Conservation (phyloP, 345 rosid species). For the Excoecaria cochinchinensis region DNA sequence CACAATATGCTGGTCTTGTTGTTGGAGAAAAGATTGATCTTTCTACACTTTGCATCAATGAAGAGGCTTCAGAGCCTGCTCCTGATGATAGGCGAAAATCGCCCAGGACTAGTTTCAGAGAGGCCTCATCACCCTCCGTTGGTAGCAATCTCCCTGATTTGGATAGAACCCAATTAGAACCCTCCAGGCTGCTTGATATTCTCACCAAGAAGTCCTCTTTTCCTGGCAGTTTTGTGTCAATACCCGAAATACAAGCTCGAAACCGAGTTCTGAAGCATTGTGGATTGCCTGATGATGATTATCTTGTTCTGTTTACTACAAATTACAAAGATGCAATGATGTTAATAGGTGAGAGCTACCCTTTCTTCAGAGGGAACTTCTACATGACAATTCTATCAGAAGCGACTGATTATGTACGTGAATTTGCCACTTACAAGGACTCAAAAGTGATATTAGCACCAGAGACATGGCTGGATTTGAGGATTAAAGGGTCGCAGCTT, state of each 20-base stretch:
- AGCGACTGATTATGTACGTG: constrained; percentile 47
- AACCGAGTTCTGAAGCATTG: constrained; percentile 60
- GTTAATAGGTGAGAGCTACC: constrained; percentile 74
- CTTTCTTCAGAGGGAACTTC: constrained; percentile 63
- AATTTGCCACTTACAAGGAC: constrained; percentile 62
- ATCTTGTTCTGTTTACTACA: constrained; percentile 64
- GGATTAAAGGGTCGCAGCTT: constrained; percentile 74
- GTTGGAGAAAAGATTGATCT: constrained; percentile 52
- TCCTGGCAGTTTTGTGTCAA: constrained; percentile 66
- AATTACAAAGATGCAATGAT: constrained; percentile 64
- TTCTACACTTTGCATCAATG: constrained; percentile 51
- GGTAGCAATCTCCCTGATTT: constrained; percentile 48
- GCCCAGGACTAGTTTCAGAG: constrained; percentile 38
- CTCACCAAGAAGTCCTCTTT: constrained; percentile 64
- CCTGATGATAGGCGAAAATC: constrained; percentile 43
- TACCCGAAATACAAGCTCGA: constrained; percentile 68
- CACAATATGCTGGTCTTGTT: constrained; percentile 58
- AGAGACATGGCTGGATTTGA: constrained; percentile 68
- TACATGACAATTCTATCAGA: constrained; percentile 51
- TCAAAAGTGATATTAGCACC: constrained; percentile 63
- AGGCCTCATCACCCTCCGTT: constrained; percentile 33
- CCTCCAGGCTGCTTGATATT: constrained; percentile 61
- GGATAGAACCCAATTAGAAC: constrained; percentile 57
- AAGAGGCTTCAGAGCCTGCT: constrained; percentile 41
- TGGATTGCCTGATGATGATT: constrained; percentile 56